Evolutionary conservation across 192 early-diverging fungal genomes (phyloP), one percentile per base, ranked within the genome.

Genomic region (Backusella parvicylindrica): DNA sequence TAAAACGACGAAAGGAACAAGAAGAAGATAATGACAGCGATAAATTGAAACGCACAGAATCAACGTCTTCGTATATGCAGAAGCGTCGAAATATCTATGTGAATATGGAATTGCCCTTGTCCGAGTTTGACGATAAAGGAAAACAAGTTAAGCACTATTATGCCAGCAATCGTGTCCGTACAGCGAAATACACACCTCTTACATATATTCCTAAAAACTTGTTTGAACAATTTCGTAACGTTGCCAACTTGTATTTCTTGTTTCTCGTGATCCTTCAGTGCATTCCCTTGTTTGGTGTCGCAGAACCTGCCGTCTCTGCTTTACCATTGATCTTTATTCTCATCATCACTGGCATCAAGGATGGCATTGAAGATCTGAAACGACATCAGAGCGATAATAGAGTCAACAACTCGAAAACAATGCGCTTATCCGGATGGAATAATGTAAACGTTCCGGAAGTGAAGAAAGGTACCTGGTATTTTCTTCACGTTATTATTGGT

Each of bases 191-290:
- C 86, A 95, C 95, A 6, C 78, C 93, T 5, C 64, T 95, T 12
- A 92, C 93, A 0, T 99, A 98, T 83, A 80, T 99, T 16, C 97
- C 97, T 21, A 97, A 96, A 79, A 98, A 98, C 74, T 79, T 99
- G 71, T 93, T 95, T 80, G 97, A 98, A 88, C 97, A 99, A 86
- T 99, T 99, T 82, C 92, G 95, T 8, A 89, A 91, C 41, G 87
- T 97, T 7, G 98, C 98, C 60, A 99, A 99, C 81, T 87, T 98
- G 33, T 99, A 97, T 81, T 99, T 99, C 79, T 80, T 97, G 64
- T 92, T 93, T 69, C 77, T 98, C 32, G 93, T 96, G 4, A 87
- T 97, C 35, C 86, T 98, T 60, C 96, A 97, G 82, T 85, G 89
- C 21, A 78, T 82, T 31, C 86, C 86, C 0, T 72, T 82, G 32